phyloP scores from a whole-genome alignment of 169 alveolate species.

The Plasmodium relictum region DNA sequence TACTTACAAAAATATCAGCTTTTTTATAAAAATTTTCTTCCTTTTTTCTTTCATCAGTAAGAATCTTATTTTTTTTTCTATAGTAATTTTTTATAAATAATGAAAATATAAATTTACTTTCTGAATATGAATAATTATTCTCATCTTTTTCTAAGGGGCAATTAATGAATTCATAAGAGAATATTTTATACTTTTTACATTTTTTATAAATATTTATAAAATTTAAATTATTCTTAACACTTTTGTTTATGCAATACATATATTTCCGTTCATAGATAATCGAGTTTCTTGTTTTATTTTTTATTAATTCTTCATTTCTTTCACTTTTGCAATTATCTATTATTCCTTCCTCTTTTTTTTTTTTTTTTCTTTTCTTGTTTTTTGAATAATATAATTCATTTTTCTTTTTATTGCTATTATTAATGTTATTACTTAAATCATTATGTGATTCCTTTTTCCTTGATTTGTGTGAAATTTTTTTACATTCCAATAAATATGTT shows the following conservation, averaged over 20 bases:
- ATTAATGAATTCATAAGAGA: background rate
- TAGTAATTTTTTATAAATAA: conserved; percentile 10
- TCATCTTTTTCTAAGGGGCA: background rate
- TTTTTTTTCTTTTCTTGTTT: conserved; percentile 12
- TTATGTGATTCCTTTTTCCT: background rate
- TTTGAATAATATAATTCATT: conserved; percentile 2
- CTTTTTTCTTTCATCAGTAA: too few species aligned
- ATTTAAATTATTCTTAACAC: background rate
- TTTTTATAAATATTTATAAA: conserved; percentile 16
- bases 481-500: conserved; percentile 6
- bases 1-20: too few species aligned
- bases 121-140: background rate
- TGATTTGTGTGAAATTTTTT: background rate
- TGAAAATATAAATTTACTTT: background rate
- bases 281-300: background rate
- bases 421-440: background rate
- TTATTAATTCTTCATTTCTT: background rate
- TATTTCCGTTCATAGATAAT: background rate
- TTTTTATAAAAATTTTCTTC: too few species aligned
- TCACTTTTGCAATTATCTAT: background rate
- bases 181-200: conserved; percentile 24
- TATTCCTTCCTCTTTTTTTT: conserved; percentile 9
- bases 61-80: background rate
- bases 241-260: conserved; percentile 24
- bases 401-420: background rate